A percentile compares a stretch with the other conserved stretches of the same genome.
Evolutionary conservation across 177 flowering plant species (phyloP).

Genomic region (Vitis hybrid): DNA sequence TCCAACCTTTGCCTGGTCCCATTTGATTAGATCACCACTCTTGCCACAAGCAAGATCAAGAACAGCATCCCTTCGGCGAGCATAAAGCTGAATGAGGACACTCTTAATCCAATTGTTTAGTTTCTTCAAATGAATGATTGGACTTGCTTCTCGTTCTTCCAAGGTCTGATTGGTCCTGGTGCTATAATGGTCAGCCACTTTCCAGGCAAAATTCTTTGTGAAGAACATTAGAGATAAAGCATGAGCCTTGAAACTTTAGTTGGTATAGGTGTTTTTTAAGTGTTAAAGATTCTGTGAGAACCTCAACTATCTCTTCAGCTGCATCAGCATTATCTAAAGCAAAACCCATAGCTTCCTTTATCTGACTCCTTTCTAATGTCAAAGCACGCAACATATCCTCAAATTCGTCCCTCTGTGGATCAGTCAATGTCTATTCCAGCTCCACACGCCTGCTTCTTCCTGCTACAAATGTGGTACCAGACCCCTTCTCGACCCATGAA

Average conservation of each 20-base stretch:
- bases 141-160: too few species aligned
- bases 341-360: constrained; percentile 98
- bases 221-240: constrained; percentile 95
- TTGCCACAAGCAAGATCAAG: too few species aligned
- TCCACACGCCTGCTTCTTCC: constrained; percentile 99
- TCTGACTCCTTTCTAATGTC: constrained; percentile 90
- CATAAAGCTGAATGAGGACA: too few species aligned
- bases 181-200: too few species aligned
- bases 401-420: constrained; percentile 96
- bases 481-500: constrained; percentile 53
- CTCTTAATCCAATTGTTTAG: too few species aligned
- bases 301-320: constrained; percentile 99
- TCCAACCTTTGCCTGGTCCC: too few species aligned
- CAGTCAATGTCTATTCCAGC: constrained; percentile 79
- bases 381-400: constrained; percentile 97
- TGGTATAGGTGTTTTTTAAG: constrained; percentile 93
- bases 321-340: constrained; percentile 98
- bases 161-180: too few species aligned
- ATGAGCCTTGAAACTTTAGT: constrained; percentile 98
- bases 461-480: constrained; percentile 83
- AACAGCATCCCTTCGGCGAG: too few species aligned
- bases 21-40: too few species aligned
- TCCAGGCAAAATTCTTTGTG: constrained; percentile 40
- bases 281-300: constrained; percentile 93
- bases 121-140: too few species aligned